A percentile compares a stretch with the other conserved stretches of the same genome.
Evolutionary conservation across 129 eudicot genomes (phyloP).

Genomic region (Flaveria bidentis): DNA sequence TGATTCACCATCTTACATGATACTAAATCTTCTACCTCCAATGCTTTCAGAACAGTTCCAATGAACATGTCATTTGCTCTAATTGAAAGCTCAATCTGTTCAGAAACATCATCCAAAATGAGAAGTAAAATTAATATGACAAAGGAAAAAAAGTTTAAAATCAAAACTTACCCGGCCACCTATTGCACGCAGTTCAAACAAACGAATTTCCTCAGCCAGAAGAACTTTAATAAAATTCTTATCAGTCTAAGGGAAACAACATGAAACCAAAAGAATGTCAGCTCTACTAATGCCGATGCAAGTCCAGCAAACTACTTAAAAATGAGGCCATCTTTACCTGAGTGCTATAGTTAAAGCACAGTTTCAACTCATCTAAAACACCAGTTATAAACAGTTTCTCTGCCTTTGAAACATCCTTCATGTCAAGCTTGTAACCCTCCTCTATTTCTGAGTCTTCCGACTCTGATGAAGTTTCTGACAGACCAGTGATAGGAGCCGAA

Average conservation of each 20-base stretch:
- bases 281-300: not conserved
- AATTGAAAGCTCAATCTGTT: slow-evolving; percentile 88
- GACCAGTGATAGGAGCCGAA: slow-evolving; percentile 72
- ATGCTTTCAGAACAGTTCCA: slow-evolving; percentile 84
- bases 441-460: slow-evolving; percentile 64
- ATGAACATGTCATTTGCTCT: slow-evolving; percentile 81
- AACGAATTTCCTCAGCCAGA: slow-evolving; percentile 77
- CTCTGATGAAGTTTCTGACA: slow-evolving; percentile 80
- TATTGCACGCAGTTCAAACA: slow-evolving; percentile 93
- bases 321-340: slow-evolving; percentile 47
- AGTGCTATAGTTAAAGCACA: slow-evolving; percentile 65
- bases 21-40: slow-evolving; percentile 91
- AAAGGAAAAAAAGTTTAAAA: not conserved
- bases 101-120: slow-evolving; percentile 22
- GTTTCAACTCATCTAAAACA: slow-evolving; percentile 78
- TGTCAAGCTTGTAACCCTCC: slow-evolving; percentile 38
- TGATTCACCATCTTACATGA: slow-evolving; percentile 49
- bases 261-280: not conserved
- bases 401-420: slow-evolving; percentile 46
- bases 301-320: not conserved
- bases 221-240: slow-evolving; percentile 64
- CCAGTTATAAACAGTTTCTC: slow-evolving; percentile 83
- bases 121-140: slow-evolving; percentile 1
- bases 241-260: slow-evolving; percentile 41
- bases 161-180: slow-evolving; percentile 80